A percentile compares a stretch with the other conserved stretches of the same genome.
Evolutionary conservation across 2,329 filamentous ascomycete species (phyloP).

Genomic region (Arthroderma sp.): DNA sequence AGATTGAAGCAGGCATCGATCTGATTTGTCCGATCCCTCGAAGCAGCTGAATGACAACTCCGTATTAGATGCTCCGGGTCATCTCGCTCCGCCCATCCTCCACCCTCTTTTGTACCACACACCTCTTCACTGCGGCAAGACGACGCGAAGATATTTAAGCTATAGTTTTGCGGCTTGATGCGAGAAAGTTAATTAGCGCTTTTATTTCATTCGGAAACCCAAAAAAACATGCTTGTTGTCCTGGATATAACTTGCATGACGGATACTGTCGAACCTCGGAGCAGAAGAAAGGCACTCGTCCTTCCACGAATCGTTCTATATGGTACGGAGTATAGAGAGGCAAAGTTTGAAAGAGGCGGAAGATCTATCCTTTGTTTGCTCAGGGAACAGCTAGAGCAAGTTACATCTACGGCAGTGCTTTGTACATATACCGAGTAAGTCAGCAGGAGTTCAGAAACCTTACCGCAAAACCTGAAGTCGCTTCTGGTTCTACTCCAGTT

Average conservation of each 20-base stretch:
- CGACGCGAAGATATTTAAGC: neutral
- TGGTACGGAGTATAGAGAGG: neutral
- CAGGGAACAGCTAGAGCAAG: neutral
- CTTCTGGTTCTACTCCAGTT: neutral
- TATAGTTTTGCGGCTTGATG: conserved; percentile 1
- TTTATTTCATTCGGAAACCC: neutral
- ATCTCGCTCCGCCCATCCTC: neutral
- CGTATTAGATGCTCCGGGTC: neutral
- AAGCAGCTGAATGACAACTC: neutral
- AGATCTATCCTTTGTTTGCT: neutral
- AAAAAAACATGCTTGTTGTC: neutral
- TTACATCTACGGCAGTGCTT: neutral
- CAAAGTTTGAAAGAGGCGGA: neutral
- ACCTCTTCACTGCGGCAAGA: neutral
- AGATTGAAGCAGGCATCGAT: neutral
- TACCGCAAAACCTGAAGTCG: neutral
- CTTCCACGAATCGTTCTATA: neutral
- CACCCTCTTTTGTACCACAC: neutral
- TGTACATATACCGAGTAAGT: neutral
- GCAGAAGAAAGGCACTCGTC: neutral
- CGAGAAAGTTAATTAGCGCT: conserved; percentile 4
- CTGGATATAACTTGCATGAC: neutral
- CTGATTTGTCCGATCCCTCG: neutral
- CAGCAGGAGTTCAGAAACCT: neutral
- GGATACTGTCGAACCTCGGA: neutral